A percentile compares a stretch with the other conserved stretches of the same genome.
phyloP scores from a whole-genome alignment of 805 yeast genomes.

The Wickerhamiella spandovensis region DNA sequence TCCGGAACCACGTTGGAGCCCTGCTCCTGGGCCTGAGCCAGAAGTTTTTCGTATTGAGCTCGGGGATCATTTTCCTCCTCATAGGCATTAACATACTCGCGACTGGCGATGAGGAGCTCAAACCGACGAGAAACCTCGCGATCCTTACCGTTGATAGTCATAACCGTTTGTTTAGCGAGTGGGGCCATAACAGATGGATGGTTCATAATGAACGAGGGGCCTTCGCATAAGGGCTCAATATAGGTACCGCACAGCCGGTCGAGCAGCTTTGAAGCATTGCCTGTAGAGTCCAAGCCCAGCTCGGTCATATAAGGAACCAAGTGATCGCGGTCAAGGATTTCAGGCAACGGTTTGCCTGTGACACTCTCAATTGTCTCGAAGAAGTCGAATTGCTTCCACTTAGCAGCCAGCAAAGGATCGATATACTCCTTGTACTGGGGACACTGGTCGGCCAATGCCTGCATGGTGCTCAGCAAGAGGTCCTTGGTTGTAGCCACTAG shows the following conservation, averaged over 20 bases:
- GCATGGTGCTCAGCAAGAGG: conserved; percentile 34
- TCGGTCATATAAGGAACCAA: conserved; percentile 23
- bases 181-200: conserved; percentile 85
- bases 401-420: not conserved
- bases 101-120: conserved; percentile 68
- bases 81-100: conserved; percentile 82
- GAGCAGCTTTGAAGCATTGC: conserved; percentile 42
- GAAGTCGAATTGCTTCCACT: conserved; percentile 44
- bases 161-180: conserved; percentile 51
- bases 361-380: conserved; percentile 44
- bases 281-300: conserved; percentile 5
- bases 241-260: conserved; percentile 48
- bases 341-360: conserved; percentile 40
- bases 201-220: conserved; percentile 64
- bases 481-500: conserved; percentile 52
- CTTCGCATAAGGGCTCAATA: conserved; percentile 49
- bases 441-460: conserved; percentile 7
- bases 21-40: conserved; percentile 34
- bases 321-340: conserved; percentile 26
- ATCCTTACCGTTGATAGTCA: conserved; percentile 17
- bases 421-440: conserved; percentile 10
- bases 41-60: conserved; percentile 51
- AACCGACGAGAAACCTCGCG: conserved; percentile 49
- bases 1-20: conserved; percentile 63
- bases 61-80: conserved; percentile 91